Evolutionary conservation across 108 stramenopile species (phyloP).

Genomic region (Aureococcus anophagefferens): DNA sequence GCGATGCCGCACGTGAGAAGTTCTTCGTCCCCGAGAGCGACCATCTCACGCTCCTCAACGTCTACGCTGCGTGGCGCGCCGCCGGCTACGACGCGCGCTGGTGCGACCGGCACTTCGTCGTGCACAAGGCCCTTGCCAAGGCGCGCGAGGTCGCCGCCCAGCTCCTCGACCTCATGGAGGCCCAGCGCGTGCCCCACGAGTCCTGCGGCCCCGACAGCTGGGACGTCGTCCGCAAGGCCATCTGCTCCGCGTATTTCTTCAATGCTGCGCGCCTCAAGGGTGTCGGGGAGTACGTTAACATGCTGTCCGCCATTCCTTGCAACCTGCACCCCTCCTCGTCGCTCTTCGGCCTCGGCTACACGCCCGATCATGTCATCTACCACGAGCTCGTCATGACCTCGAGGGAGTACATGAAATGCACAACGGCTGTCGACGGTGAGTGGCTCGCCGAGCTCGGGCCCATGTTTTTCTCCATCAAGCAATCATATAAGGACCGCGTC

Average conservation of each 20-base stretch:
- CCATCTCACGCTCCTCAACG: slow-evolving; percentile 91
- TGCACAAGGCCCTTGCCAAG: slow-evolving; percentile 86
- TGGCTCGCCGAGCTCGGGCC: slow-evolving; percentile 97
- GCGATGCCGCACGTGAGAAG: slow-evolving; percentile 91
- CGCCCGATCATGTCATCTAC: slow-evolving; percentile 97
- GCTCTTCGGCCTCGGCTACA: slow-evolving; percentile 87
- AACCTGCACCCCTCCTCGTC: slow-evolving; percentile 80
- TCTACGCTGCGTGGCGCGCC: slow-evolving; percentile 83
- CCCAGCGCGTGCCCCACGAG: slow-evolving; percentile 69
- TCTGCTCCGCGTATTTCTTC: slow-evolving; percentile 98
- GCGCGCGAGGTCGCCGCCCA: slow-evolving; percentile 90
- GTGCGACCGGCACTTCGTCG: slow-evolving; percentile 93
- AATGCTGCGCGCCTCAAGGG: slow-evolving; percentile 92
- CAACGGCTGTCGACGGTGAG: slow-evolving; percentile 94
- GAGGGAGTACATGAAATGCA: slow-evolving; percentile 95
- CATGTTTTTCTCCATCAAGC: slow-evolving; percentile 92
- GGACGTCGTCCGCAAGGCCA: slow-evolving; percentile 92
- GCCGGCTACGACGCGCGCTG: slow-evolving; percentile 82
- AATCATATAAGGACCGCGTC: slow-evolving; percentile 36
- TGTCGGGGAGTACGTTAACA: slow-evolving; percentile 95
- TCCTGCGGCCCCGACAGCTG: slow-evolving; percentile 78
- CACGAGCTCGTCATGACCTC: slow-evolving; percentile 95
- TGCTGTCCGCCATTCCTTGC: slow-evolving; percentile 88
- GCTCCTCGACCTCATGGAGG: slow-evolving; percentile 89
- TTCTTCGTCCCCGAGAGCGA: slow-evolving; percentile 97